Evolutionary conservation across 192 early-diverging fungal genomes (phyloP), one percentile per base, ranked within the genome.

Genomic region (Pecoramyces ruminantium): DNA sequence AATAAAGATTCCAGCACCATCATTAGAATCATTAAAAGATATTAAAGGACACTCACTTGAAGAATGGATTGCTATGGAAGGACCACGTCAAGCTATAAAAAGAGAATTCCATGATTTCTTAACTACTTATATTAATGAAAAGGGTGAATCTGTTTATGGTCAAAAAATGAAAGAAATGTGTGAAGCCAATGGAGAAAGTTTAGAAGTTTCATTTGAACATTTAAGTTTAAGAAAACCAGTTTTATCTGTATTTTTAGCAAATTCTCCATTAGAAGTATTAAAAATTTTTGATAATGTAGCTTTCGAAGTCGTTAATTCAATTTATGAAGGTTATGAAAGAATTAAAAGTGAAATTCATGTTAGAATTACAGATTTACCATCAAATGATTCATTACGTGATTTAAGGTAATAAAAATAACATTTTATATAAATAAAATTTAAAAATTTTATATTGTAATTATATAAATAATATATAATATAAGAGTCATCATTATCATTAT

Each of bases 301-400:
- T 0, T 91, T 96, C 81, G 95, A 97, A 77, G 95, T 96, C 2
- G 94, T 95, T 2, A 86, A 94, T 79, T 87, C 93, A 67, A 93
- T 95, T 79, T 97, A 94, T 86, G 93, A 94, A 21, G 92, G 95
- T 79, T 99, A 99, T 83, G 94, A 94, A 77, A 86, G 92, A 51
- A 96, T 99, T 87, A 92, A 94, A 42, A 83, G 89, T n/a, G 96
- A 97, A 80, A 95, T 98, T 78, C 95, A 96, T 86, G 95, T 99
- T 80, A 92, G 97, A 42, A 95, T 99, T 67, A 89, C 94, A 17
- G 94, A 96, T 79, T 85, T 98, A 78, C 96, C 96, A 0, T 90
- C 92, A n/a, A 86, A 89, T 39, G 92, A 93, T 81, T 93, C 93
- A 34, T 87, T 99, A 28, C 92, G 97, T 79, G 95, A 97, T 34